These are phyloP conservation scores for Emiliania huxleyi DNA, from an alignment of 78 protist species.

Conservation along the genomic window DNA sequence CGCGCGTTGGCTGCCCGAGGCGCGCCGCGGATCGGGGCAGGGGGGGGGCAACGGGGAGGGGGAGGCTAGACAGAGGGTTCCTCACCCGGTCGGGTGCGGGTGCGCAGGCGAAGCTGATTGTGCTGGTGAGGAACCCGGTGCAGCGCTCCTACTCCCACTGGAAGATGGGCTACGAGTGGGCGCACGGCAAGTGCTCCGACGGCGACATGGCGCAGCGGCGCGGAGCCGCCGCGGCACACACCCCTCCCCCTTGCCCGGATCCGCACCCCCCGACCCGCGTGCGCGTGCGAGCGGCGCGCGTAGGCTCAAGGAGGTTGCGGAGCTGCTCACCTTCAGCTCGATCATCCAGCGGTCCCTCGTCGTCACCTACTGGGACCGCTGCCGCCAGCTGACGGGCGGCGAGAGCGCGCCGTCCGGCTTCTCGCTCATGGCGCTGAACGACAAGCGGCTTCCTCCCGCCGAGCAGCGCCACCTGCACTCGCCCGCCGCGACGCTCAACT, in stretches of 20 bases:
- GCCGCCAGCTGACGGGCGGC: background rate
- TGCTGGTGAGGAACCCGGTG: background rate
- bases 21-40: no score
- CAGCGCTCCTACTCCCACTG: constrained; percentile 22
- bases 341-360: background rate
- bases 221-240: no score
- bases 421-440: background rate
- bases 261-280: no score
- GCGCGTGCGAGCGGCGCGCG: no score
- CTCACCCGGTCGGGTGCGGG: no score
- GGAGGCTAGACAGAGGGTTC: no score
- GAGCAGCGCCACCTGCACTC: no score
- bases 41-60: no score
- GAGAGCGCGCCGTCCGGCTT: background rate
- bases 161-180: background rate
- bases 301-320: no score
- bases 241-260: no score
- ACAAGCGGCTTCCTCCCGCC: no score
- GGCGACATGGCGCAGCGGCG: background rate
- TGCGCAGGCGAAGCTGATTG: background rate
- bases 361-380: background rate
- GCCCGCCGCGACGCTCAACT: background rate
- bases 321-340: background rate
- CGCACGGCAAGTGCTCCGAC: background rate
- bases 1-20: background rate